These are phyloP conservation scores for Podila horticola DNA, from an alignment of 192 early-diverging fungal species.

Conservation along the genomic window DNA sequence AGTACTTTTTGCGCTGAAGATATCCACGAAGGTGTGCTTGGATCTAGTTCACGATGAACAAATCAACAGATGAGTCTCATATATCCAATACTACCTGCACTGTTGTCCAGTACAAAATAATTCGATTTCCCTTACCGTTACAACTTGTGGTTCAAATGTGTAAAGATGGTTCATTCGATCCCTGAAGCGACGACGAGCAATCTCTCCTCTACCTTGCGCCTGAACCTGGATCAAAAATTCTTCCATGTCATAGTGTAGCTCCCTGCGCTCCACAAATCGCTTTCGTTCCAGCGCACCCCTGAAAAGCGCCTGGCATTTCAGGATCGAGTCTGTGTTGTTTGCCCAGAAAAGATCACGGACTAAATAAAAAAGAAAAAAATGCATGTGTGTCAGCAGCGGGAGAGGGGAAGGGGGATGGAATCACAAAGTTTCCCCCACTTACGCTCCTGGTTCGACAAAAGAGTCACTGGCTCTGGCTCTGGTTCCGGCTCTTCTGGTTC, in stretches of 20 bases:
- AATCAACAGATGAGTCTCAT: too few relatives aligned
- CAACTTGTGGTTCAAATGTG: conserved; percentile 63
- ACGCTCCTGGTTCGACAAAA: conserved; percentile 51
- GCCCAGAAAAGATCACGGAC: conserved; percentile 43
- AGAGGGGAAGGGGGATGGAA: background rate
- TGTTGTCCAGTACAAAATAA: too few relatives aligned
- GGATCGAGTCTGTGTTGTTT: conserved; percentile 31
- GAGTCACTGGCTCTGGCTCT: conserved; percentile 39
- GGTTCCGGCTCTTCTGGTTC: conserved; percentile 46
- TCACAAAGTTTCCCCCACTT: too few relatives aligned
- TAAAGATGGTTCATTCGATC: conserved; percentile 63
- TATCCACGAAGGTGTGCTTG: conserved; percentile 77
- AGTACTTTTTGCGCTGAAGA: conserved; percentile 68
- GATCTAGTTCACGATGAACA: conserved; percentile 23
- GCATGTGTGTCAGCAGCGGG: background rate
- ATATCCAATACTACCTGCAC: too few relatives aligned
- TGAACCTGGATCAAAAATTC: conserved; percentile 60
- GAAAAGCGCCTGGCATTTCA: conserved; percentile 33
- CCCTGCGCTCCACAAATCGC: conserved; percentile 26
- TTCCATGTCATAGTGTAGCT: conserved; percentile 37
- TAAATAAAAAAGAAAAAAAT: background rate
- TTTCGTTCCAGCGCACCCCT: conserved; percentile 43
- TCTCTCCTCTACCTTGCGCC: conserved; percentile 62
- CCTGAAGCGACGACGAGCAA: conserved; percentile 62
- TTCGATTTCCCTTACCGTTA: conserved; percentile 15